Evolutionary conservation across 805 yeast species (phyloP), one percentile per base, ranked within the genome.

Genomic region (Dipodascopsis tothii): DNA sequence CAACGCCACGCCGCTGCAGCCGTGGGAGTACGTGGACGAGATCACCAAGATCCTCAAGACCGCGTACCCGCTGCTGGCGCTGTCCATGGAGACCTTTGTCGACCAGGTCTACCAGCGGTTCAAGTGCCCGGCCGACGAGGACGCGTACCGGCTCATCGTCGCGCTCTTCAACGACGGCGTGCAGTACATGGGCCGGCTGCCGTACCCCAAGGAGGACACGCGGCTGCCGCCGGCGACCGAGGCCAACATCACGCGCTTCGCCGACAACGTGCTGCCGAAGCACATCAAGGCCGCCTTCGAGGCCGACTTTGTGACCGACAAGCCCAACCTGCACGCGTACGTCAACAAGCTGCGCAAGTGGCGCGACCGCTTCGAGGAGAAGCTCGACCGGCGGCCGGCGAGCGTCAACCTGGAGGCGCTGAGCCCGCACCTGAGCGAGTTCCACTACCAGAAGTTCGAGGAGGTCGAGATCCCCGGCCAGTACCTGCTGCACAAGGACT

Each of bases 381-480:
- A 84, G 60, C 72, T 92, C 48, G 97, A 92, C 61, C 73, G 95
- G 52, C 74, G 94, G 46, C 52, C 44, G 35, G 35, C 40, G 39
- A 81, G 86, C 44, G 83, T 87, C 39, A 83, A 87, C 55, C 65
- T 92, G 50, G 98, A 92, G 64, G 78, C 87, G 45, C 71, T 92
- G 50, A 87, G 96, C 57, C 96, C 97, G 14, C 97, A 90, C 56
- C 71, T 92, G 62, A 82, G 94, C 60, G 96, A 88, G 60, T 92
- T 94, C 77, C 98, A 92, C 65, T 95, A 92, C 62, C 97, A 92
- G 62, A 90, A 87, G 65, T 92, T 92, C 60, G 99, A 92, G 62
- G 98, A 92, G 39, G 85, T 92, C 46, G 98, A 92, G 62, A 80
- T 92, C 46, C 98, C 98, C 0, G 98, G 99, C 1, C 99, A 92